A percentile compares a stretch with the other conserved stretches of the same genome.
phyloP scores from a whole-genome alignment of 495 filamentous ascomycete species.

The Talaromyces ruber region DNA sequence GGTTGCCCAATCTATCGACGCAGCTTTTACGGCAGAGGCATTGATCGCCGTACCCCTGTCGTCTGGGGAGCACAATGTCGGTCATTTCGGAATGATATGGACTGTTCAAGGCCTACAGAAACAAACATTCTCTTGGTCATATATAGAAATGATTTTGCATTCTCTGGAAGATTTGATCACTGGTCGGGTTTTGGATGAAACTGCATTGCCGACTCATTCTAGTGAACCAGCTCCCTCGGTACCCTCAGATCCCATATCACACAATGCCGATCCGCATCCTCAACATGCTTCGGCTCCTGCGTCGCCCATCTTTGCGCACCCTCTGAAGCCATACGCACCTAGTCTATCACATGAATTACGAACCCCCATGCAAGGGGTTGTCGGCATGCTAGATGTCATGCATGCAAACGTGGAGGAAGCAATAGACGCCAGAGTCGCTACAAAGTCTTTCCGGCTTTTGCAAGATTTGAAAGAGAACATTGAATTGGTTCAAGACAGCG shows the following conservation, averaged over 20 bases:
- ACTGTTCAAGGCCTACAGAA: slow-evolving; percentile 49
- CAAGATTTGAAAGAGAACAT: slow-evolving; percentile 62
- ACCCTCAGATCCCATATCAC: not conserved
- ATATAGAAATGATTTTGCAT: slow-evolving; percentile 64
- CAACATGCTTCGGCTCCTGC: slow-evolving; percentile 36
- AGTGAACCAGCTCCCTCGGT: slow-evolving; percentile 13
- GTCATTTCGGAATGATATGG: slow-evolving; percentile 73
- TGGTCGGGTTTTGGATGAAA: slow-evolving; percentile 46
- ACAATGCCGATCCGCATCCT: slow-evolving; percentile 15
- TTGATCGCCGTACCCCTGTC: slow-evolving; percentile 69
- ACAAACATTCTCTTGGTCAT: slow-evolving; percentile 56
- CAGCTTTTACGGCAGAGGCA: slow-evolving; percentile 56
- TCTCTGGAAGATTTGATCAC: slow-evolving; percentile 68
- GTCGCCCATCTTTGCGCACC: slow-evolving; percentile 20
- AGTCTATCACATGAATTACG: slow-evolving; percentile 73
- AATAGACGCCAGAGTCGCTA: slow-evolving; percentile 44
- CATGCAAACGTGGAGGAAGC: slow-evolving; percentile 69
- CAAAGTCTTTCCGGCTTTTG: slow-evolving; percentile 46
- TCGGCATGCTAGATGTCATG: slow-evolving; percentile 83
- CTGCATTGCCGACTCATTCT: slow-evolving; percentile 20
- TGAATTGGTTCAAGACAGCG: slow-evolving; percentile 75
- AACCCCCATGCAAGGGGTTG: slow-evolving; percentile 80
- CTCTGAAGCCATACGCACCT: slow-evolving; percentile 68
- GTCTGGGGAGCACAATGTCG: slow-evolving; percentile 60
- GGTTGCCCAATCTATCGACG: slow-evolving; percentile 48